Base-by-base conservation (phyloP, 305 asterid genomes). In the Fraxinus albicans region DNA sequence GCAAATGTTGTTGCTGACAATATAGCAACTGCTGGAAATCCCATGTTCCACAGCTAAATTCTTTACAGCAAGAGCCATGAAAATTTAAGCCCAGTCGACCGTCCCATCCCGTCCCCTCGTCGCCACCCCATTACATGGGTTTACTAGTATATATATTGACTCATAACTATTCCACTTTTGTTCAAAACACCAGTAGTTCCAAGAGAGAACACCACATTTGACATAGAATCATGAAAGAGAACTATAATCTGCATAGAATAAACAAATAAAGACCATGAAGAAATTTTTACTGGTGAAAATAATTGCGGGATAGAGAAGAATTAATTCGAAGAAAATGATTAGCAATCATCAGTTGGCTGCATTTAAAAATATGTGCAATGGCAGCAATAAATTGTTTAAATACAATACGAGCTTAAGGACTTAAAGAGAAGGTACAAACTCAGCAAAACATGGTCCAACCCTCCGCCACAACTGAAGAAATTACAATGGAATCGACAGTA, bases 371-470 rank as follows among this genome's bases (percentile, higher is more conserved):
- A 3, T 63, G 73, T 15, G 74, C 79, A 76, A 77, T 73, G 25
- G 44, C 73, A 79, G 78, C 77, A 75, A 81, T 74, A 86, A 76
- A 82, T 86, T 75, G 89, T 85, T 81, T 47, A 80, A 85, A 81
- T 80, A 80, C 89, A 88, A 70, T 53, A 81, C 10, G 42, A 76
- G 69, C 42, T 83, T 31, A 34, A 84, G 81, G 82, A 83, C 77
- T 84, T 53, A 36, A 33, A 82, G 53, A 31, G 60, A 8, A 7
- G 35, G 21, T 25, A 38, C 31, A 60, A 82, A 83, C 79, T 72
- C 82, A 86, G 76, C 85, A 78, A 72, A 80, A 82, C 80, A 84
- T 85, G 87, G 82, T 31, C 87, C 85, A 83, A 4, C 53, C 60
- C 23, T 77, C 70, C 10, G 38, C 34, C 44, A 80, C 40, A 84